Evolutionary conservation across 2,329 filamentous ascomycete genomes (phyloP).

Genomic region (Tolypocladium tropicale): DNA sequence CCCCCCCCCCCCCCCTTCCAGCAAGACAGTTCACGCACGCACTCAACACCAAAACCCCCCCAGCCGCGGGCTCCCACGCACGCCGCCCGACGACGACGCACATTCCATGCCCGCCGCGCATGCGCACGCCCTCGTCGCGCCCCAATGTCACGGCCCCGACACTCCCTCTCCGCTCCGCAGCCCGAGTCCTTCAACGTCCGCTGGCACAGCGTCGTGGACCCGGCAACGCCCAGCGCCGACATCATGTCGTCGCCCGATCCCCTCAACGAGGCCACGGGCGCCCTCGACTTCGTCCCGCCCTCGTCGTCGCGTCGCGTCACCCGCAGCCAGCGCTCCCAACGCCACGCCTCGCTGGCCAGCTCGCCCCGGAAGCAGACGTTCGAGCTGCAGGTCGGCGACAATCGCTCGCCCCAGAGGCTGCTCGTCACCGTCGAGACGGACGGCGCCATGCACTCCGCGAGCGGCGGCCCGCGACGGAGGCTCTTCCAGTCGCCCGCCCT

Average conservation of each 20-base stretch:
- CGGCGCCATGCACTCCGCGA: constrained; percentile 18
- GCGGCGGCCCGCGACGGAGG: constrained; percentile 24
- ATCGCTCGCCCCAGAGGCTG: constrained; percentile 38
- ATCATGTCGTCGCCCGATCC: constrained; percentile 42
- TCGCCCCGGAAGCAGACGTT: constrained; percentile 48
- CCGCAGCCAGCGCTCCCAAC: constrained; percentile 30
- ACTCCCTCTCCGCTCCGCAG: constrained; percentile 9
- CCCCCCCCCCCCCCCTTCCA: too few species aligned
- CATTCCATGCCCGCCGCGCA: background rate
- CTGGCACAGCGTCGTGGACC: constrained; percentile 24
- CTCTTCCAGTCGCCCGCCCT: constrained; percentile 33
- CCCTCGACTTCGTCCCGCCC: constrained; percentile 21
- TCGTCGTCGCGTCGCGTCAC: constrained; percentile 31
- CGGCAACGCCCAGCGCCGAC: constrained; percentile 28
- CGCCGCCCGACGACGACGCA: background rate
- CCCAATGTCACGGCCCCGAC: constrained; percentile 20
- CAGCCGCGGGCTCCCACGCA: background rate
- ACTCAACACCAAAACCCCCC: background rate
- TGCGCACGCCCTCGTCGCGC: background rate
- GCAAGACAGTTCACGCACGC: background rate
- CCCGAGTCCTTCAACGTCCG: constrained; percentile 19
- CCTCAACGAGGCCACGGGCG: constrained; percentile 30
- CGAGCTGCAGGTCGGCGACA: constrained; percentile 43
- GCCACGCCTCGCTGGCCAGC: constrained; percentile 23
- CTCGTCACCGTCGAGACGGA: constrained; percentile 41